Conservation (phyloP, 805 yeast genomes). For the Candida broadrunensis region DNA sequence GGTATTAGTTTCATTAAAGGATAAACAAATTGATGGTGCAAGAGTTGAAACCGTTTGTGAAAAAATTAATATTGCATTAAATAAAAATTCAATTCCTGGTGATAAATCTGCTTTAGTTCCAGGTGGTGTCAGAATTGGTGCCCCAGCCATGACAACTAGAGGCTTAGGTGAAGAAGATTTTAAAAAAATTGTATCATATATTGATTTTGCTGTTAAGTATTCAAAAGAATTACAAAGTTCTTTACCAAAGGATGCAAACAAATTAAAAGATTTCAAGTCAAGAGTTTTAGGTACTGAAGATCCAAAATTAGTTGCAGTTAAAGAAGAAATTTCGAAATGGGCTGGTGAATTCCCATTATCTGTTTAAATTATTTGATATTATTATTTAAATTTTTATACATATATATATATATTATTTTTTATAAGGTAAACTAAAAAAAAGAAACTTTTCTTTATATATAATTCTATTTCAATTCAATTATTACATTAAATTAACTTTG, state of each 20-base stretch:
- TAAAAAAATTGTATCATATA: constrained; percentile 72
- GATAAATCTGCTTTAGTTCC: constrained; percentile 95
- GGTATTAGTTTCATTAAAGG: constrained; percentile 79
- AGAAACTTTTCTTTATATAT: too few relatives aligned
- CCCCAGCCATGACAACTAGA: constrained; percentile 98
- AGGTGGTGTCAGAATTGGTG: constrained; percentile 93
- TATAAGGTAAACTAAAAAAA: too few relatives aligned
- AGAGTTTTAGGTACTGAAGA: constrained; percentile 69
- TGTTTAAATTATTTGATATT: constrained; percentile 16
- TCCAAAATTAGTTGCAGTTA: constrained; percentile 58
- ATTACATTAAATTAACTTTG: constrained; percentile 6
- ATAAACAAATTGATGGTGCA: constrained; percentile 88
- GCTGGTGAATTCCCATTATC: constrained; percentile 78
- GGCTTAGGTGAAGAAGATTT: constrained; percentile 82
- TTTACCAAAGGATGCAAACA: constrained; percentile 90
- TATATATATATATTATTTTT: too few relatives aligned
- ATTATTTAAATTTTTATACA: not conserved
- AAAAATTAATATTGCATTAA: constrained; percentile 87
- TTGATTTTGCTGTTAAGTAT: constrained; percentile 74
- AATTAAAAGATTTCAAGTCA: constrained; percentile 92
- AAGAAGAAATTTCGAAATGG: constrained; percentile 84
- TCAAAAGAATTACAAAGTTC: constrained; percentile 73
- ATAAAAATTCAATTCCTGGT: constrained; percentile 95
- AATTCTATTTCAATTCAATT: not conserved
- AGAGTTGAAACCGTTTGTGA: constrained; percentile 89